Conservation (phyloP, 192 early-diverging fungal genomes). For the Oehlia diaphana region DNA sequence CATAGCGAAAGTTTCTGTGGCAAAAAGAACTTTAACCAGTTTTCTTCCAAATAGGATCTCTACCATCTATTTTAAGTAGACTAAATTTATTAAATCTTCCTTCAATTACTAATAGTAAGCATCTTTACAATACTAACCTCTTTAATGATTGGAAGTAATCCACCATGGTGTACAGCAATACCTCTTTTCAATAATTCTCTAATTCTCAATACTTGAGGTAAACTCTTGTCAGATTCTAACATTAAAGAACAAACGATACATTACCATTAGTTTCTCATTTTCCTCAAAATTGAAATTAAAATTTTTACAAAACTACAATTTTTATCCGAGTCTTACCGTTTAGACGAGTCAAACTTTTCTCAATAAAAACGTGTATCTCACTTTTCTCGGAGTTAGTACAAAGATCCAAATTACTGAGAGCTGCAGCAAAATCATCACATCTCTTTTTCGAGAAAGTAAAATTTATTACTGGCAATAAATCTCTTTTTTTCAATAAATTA, state of each 20-base stretch:
- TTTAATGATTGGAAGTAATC: conserved; percentile 95
- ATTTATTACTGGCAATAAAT: conserved; percentile 84
- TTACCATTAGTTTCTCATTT: not conserved
- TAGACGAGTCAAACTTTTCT: conserved; percentile 75
- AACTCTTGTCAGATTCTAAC: conserved; percentile 67
- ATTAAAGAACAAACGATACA: not conserved
- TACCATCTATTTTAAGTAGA: conserved; percentile 63
- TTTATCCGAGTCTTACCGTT: conserved; percentile 44
- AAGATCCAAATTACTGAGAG: conserved; percentile 80
- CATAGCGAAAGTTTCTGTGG: conserved; percentile 99
- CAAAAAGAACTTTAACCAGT: conserved; percentile 91
- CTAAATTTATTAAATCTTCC: too few relatives aligned
- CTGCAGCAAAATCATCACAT: conserved; percentile 89
- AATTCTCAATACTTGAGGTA: conserved; percentile 89
- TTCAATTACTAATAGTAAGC: not conserved
- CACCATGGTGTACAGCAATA: conserved; percentile 97
- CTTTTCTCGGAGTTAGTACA: conserved; percentile 65
- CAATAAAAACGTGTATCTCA: conserved; percentile 86
- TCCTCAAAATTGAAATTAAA: not conserved
- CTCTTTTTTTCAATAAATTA: conserved; percentile 68
- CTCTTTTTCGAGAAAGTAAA: conserved; percentile 96
- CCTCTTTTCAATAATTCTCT: conserved; percentile 83
- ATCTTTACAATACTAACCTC: conserved; percentile 53
- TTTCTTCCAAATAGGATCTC: conserved; percentile 93
- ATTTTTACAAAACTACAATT: not conserved